phyloP scores from a whole-genome alignment of 2,329 filamentous ascomycete genomes.

The Metarhizium rileyi region DNA sequence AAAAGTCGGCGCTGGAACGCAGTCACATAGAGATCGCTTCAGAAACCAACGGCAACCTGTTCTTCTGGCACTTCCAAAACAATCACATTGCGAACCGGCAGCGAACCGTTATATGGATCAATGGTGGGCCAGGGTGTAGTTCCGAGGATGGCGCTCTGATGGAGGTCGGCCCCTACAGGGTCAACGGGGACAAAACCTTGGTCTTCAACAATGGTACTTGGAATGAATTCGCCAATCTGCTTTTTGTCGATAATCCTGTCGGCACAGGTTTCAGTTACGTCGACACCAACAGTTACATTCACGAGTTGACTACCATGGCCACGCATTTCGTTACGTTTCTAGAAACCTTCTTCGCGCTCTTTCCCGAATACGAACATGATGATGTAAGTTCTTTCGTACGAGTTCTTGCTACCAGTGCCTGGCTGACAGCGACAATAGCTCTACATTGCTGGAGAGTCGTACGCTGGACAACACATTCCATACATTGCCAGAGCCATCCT shows the following conservation, averaged over 20 bases:
- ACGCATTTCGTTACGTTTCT: constrained; percentile 79
- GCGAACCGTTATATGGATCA: constrained; percentile 91
- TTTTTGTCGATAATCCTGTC: constrained; percentile 96
- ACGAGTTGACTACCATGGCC: constrained; percentile 82
- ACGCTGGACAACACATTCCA: constrained; percentile 92
- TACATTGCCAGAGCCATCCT: constrained; percentile 91
- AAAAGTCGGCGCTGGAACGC: constrained; percentile 9
- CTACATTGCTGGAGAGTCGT: constrained; percentile 93
- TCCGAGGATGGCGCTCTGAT: constrained; percentile 95
- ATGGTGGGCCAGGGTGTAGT: constrained; percentile 93
- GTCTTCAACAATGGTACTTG: constrained; percentile 87
- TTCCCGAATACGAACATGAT: constrained; percentile 84
- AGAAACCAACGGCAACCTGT: constrained; percentile 82
- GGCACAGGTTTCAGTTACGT: constrained; percentile 96
- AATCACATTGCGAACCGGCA: constrained; percentile 87
- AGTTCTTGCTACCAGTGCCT: background rate
- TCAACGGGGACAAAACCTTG: constrained; percentile 64
- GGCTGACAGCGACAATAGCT: constrained; percentile 42
- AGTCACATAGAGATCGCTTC: constrained; percentile 88
- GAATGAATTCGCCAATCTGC: constrained; percentile 94
- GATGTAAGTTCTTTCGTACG: constrained; percentile 58
- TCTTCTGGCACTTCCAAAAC: constrained; percentile 98
- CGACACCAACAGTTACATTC: constrained; percentile 76
- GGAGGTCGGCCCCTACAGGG: constrained; percentile 87
- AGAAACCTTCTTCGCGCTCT: constrained; percentile 82